Evolutionary conservation across 176 grass and related monocot species (phyloP).

Genomic region (Guadua angustifolia): DNA sequence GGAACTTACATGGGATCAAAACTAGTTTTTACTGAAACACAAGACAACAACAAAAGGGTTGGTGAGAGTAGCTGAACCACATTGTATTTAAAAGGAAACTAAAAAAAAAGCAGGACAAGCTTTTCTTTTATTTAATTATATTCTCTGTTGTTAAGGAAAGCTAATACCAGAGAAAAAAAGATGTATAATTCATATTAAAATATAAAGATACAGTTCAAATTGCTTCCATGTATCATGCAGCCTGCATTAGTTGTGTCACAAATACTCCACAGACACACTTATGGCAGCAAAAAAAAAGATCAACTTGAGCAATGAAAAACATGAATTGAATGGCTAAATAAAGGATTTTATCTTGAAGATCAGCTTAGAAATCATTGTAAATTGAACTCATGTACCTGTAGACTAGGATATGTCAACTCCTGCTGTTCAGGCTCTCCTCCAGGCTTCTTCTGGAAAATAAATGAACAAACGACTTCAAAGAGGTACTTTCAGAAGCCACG

Average conservation of each 20-base stretch:
- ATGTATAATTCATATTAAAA: neutral
- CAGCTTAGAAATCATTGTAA: conserved; percentile 1
- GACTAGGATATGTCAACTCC: conserved; percentile 66
- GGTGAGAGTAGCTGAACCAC: neutral
- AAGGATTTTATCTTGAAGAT: neutral
- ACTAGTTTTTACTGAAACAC: neutral
- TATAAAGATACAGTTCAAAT: neutral
- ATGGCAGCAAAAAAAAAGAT: neutral
- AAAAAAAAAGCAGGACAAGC: neutral
- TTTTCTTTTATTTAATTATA: neutral
- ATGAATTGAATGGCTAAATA: neutral
- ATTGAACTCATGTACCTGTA: conserved; percentile 62
- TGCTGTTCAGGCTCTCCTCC: conserved; percentile 53
- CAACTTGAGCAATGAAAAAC: conserved; percentile 27
- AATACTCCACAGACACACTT: conserved; percentile 3
- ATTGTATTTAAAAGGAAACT: neutral
- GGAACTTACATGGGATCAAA: neutral
- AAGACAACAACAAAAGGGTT: neutral
- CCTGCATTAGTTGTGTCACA: neutral
- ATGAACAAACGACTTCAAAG: neutral
- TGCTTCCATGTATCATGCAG: conserved; percentile 11
- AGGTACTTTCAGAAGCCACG: neutral
- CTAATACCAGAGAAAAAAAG: neutral
- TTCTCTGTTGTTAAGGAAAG: neutral
- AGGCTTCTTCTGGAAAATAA: conserved; percentile 64